Percentiles rank a stretch among this genome's conserved stretches.
Conservation (phyloP, 2,329 filamentous ascomycete genomes). For the Trichoderma oligosporum region DNA sequence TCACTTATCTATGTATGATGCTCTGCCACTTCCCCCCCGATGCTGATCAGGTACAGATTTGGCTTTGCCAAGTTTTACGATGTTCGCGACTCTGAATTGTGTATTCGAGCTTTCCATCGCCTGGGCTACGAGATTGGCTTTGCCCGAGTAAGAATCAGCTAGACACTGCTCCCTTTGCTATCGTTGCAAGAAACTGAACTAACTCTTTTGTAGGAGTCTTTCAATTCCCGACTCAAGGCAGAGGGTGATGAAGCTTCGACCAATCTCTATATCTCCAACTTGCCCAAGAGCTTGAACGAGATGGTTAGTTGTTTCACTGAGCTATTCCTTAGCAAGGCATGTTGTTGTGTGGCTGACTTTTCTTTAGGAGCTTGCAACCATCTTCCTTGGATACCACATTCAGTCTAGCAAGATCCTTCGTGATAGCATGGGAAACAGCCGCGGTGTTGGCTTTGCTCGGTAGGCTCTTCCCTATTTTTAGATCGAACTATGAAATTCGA, state of each 20-base stretch:
- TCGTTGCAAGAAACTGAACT: not conserved
- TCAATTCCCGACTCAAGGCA: conserved; percentile 96
- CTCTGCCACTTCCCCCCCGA: not conserved
- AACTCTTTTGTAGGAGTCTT: conserved; percentile 67
- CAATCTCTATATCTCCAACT: conserved; percentile 96
- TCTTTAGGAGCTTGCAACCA: conserved; percentile 66
- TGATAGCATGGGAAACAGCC: conserved; percentile 85
- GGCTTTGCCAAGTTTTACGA: conserved; percentile 95
- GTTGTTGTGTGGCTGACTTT: not conserved
- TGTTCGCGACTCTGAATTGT: conserved; percentile 85
- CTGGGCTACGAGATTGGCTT: conserved; percentile 97
- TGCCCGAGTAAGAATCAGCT: conserved; percentile 63
- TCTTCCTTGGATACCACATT: conserved; percentile 76
- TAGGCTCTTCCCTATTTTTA: conserved; percentile 42
- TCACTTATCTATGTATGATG: not conserved
- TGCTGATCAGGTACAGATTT: conserved; percentile 58
- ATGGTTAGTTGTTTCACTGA: conserved; percentile 54
- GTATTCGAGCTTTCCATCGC: conserved; percentile 91
- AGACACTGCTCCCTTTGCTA: not conserved
- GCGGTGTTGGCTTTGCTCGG: conserved; percentile 96
- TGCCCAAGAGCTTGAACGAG: conserved; percentile 89
- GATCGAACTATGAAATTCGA: no score
- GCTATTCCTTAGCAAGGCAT: not conserved
- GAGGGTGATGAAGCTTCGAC: conserved; percentile 86
- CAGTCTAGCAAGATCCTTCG: conserved; percentile 93